Evolutionary conservation across 1,284 basidiomycete genomes (phyloP).

Genomic region (Malassezia globosa): DNA sequence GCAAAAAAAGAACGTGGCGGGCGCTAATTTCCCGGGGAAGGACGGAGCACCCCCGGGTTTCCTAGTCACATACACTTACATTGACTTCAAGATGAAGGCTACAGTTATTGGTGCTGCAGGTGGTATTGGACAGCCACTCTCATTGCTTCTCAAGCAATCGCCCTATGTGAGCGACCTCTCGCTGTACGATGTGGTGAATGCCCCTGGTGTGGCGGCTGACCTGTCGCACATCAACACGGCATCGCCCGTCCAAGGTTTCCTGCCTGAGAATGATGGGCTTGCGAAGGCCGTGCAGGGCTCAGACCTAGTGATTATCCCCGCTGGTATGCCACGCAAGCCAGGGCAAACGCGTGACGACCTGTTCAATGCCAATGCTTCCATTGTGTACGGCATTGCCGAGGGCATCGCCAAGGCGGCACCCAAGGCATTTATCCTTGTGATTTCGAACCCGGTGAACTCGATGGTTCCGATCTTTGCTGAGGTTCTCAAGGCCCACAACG

Average conservation of each 20-base stretch:
- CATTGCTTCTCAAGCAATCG: constrained; percentile 77
- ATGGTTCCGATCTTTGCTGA: constrained; percentile 95
- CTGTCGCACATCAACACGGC: constrained; percentile 68
- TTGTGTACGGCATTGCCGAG: constrained; percentile 81
- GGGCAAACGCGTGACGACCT: constrained; percentile 70
- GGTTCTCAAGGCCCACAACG: constrained; percentile 80
- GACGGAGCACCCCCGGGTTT: too few relatives aligned
- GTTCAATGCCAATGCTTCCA: constrained; percentile 94
- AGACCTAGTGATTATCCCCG: constrained; percentile 86
- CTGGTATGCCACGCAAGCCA: constrained; percentile 83
- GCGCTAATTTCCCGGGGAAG: too few relatives aligned
- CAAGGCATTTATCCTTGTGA: constrained; percentile 86
- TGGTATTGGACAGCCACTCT: constrained; percentile 65
- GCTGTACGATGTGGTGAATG: constrained; percentile 75
- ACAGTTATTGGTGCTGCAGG: constrained; percentile 45
- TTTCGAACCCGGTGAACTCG: constrained; percentile 90
- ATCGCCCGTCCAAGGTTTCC: constrained; percentile 47
- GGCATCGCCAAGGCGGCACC: constrained; percentile 74
- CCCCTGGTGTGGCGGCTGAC: constrained; percentile 90
- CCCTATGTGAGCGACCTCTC: constrained; percentile 62
- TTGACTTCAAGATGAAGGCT: constrained; percentile 42
- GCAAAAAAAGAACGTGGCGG: too few relatives aligned
- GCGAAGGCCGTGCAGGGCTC: constrained; percentile 72
- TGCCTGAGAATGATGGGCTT: constrained; percentile 59
- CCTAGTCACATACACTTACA: too few relatives aligned